Evolutionary conservation across 1,139 yeast species (phyloP).

Genomic region (Suhomyces bolitotheri): DNA sequence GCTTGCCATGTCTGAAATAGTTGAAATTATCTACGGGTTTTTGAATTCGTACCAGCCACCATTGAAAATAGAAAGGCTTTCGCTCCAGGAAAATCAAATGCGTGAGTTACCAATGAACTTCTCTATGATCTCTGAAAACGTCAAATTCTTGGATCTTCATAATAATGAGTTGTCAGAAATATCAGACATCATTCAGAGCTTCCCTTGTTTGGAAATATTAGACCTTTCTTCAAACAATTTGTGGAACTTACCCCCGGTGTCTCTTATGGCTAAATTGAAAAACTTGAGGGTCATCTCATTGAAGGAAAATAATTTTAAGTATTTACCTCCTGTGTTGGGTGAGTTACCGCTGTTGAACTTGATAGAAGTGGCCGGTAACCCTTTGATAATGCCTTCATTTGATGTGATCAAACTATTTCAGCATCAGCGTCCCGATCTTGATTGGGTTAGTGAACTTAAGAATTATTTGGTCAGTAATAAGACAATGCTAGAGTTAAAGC

Average conservation of each 20-base stretch:
- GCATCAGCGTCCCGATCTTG: constrained; percentile 43
- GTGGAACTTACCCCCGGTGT: constrained; percentile 36
- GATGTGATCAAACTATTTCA: constrained; percentile 38
- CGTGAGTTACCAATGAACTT: constrained; percentile 51
- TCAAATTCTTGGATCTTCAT: constrained; percentile 68
- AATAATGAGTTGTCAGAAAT: constrained; percentile 55
- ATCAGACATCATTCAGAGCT: constrained; percentile 47
- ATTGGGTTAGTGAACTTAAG: constrained; percentile 58
- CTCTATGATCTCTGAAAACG: constrained; percentile 38
- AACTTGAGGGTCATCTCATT: constrained; percentile 60
- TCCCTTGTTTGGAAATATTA: constrained; percentile 56
- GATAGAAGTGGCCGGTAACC: constrained; percentile 72
- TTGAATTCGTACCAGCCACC: constrained; percentile 26
- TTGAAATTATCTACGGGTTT: constrained; percentile 20
- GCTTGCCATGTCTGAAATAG: constrained; percentile 14
- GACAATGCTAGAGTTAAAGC: constrained; percentile 23
- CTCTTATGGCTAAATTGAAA: constrained; percentile 27
- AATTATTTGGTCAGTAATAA: constrained; percentile 38
- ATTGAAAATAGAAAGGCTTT: constrained; percentile 50
- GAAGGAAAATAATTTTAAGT: constrained; percentile 59
- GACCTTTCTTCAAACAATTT: constrained; percentile 66
- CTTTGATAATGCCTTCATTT: constrained; percentile 53
- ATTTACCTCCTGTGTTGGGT: constrained; percentile 57
- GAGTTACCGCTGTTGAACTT: constrained; percentile 55
- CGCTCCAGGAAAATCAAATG: constrained; percentile 54